These are phyloP conservation scores for Epichloe sibirici DNA, from an alignment of 2,329 filamentous ascomycete genomes.

Conservation along the genomic window DNA sequence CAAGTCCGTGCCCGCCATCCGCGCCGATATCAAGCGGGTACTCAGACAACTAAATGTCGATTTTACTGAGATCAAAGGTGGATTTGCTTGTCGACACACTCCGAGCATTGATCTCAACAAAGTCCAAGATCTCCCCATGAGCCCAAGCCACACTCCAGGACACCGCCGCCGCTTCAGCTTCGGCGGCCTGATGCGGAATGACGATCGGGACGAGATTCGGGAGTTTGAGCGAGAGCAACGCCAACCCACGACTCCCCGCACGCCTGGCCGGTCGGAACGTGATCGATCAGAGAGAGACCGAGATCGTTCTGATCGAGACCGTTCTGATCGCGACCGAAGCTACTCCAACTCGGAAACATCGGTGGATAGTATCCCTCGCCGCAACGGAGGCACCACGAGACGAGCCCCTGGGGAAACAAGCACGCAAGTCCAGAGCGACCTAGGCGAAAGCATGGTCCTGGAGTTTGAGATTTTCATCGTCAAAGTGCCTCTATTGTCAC, in stretches of 20 bases:
- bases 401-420: constrained; percentile 73
- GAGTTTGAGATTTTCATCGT: constrained; percentile 96
- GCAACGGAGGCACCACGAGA: constrained; percentile 35
- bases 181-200: constrained; percentile 47
- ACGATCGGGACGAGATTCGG: constrained; percentile 57
- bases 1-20: constrained; percentile 76
- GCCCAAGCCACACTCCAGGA: constrained; percentile 40
- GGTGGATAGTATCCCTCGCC: constrained; percentile 55
- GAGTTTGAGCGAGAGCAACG: constrained; percentile 37
- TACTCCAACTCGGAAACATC: constrained; percentile 82
- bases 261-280: constrained; percentile 28
- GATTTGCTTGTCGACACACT: constrained; percentile 77
- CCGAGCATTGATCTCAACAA: constrained; percentile 83
- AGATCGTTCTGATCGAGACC: constrained; percentile 16
- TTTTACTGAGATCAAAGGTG: constrained; percentile 82
- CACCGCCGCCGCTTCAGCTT: constrained; percentile 78
- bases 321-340: constrained; percentile 62
- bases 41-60: constrained; percentile 81
- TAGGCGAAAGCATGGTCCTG: constrained; percentile 71
- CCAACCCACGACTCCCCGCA: constrained; percentile 28
- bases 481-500: constrained; percentile 82
- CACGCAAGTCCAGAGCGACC: constrained; percentile 81
- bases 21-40: constrained; percentile 81
- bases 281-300: constrained; percentile 17
- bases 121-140: constrained; percentile 51